These are phyloP conservation scores for Ophiostoma montium DNA, from an alignment of 2,329 filamentous ascomycete genomes.

Conservation along the genomic window DNA sequence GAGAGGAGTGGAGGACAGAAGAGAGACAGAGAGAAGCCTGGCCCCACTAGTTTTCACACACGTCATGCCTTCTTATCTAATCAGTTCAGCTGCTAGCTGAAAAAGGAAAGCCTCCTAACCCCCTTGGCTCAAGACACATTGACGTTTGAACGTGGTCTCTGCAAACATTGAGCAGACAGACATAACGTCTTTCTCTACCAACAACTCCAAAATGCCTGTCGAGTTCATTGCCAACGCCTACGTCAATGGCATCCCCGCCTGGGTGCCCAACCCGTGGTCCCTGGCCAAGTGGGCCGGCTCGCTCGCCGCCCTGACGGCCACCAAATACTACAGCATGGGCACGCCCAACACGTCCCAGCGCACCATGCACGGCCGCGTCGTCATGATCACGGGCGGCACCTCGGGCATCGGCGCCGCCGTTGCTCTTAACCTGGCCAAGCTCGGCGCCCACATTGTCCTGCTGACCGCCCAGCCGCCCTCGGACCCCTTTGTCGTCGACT, in stretches of 20 bases:
- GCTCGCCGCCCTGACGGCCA: constrained; percentile 26
- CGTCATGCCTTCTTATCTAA: background rate
- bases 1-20: too few relatives aligned
- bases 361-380: constrained; percentile 82
- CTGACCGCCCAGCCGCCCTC: constrained; percentile 69
- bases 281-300: constrained; percentile 26
- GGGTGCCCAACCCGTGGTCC: constrained; percentile 29
- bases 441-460: constrained; percentile 82
- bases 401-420: constrained; percentile 77
- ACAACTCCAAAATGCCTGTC: constrained; percentile 38
- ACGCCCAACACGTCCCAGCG: constrained; percentile 60
- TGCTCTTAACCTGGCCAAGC: constrained; percentile 57
- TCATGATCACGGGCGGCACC: constrained; percentile 89
- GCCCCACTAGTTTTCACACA: background rate
- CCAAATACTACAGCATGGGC: constrained; percentile 69
- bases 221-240: constrained; percentile 33
- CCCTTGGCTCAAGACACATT: too few relatives aligned
- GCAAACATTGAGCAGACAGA: too few relatives aligned
- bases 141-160: too few relatives aligned
- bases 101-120: too few relatives aligned
- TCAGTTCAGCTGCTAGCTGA: too few relatives aligned
- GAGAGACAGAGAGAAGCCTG: background rate
- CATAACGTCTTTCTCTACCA: too few relatives aligned
- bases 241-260: constrained; percentile 34
- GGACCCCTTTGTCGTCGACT: constrained; percentile 84